phyloP scores from a whole-genome alignment of 2,329 filamentous ascomycete genomes.

The Paraconiothyrium brasiliense region DNA sequence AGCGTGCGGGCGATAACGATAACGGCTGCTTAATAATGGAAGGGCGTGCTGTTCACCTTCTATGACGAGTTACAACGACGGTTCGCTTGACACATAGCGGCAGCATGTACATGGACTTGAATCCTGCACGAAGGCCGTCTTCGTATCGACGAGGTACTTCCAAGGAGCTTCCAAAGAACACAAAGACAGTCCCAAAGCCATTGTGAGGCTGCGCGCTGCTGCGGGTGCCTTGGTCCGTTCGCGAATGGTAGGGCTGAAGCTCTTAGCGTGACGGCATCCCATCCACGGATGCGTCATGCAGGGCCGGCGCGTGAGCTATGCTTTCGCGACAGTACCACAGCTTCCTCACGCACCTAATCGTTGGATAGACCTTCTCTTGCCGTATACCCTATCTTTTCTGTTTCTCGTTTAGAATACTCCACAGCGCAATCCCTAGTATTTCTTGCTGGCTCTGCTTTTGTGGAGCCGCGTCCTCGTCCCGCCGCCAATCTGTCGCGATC shows the following conservation, averaged over 20 bases:
- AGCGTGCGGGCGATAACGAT: conserved; percentile 23
- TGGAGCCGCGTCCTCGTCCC: conserved; percentile 19
- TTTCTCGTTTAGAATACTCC: not conserved
- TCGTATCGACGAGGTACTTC: not conserved
- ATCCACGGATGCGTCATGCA: conserved; percentile 12
- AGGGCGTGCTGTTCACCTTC: conserved; percentile 28
- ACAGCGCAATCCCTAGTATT: conserved; percentile 25
- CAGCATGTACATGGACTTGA: not conserved
- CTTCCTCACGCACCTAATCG: not conserved
- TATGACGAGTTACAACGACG: not conserved
- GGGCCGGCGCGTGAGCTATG: conserved; percentile 2
- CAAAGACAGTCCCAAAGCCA: not conserved
- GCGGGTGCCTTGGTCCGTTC: not conserved
- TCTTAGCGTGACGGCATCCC: conserved; percentile 16
- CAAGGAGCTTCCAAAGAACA: not conserved
- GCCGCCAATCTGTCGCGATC: conserved; percentile 38
- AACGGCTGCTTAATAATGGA: conserved; percentile 21
- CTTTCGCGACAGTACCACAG: conserved; percentile 2
- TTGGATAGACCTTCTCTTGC: conserved; percentile 2
- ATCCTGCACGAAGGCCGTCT: not conserved
- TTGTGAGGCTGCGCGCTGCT: not conserved
- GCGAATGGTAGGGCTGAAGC: conserved; percentile 8
- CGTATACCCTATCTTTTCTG: not conserved
- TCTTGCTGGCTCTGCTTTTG: conserved; percentile 19
- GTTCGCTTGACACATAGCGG: conserved; percentile 7